Base-by-base conservation (phyloP, 805 yeast species). In the Sugiyamaella lignohabitans region DNA sequence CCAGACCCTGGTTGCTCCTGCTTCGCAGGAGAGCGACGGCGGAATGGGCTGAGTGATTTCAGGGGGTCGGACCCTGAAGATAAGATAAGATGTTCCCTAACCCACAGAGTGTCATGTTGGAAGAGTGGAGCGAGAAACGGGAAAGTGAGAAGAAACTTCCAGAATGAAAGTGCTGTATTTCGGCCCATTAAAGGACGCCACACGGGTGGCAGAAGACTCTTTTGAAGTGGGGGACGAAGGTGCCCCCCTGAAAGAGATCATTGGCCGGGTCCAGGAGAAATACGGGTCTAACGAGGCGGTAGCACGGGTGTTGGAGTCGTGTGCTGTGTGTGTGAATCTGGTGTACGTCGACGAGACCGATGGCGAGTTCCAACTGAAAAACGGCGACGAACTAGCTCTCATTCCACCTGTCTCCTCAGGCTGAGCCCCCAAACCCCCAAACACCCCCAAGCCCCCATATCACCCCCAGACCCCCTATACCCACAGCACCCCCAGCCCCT, bases 371-470 rank as follows among this genome's bases (percentile, higher is more conserved):
- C n/a, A n/a, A n/a, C n/a, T n/a, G n/a, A n/a, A n/a, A n/a, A 17
- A 20, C 10, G 8, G 42, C 2, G 42, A 37, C 24, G 47, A 44
- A 38, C 23, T 44, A 14, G 47, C 47, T 14, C 22, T 44, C 19
- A 44, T 44, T 24, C 47, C 47, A 3, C 47, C 47, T 8, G 47
- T 44, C 6, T 44, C 47, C 17, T 44, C 47, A 3, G 47, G 47
- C 11, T 44, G 23, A 38, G n/a, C n/a, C n/a, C n/a, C n/a, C n/a
- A n/a, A n/a, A n/a, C n/a, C n/a, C n/a, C 8, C 14, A 22, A n/a
- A n/a, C n/a, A n/a, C n/a, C n/a, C n/a, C n/a, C n/a, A n/a, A n/a
- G n/a, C n/a, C n/a, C n/a, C n/a, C n/a, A n/a, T n/a, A n/a, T n/a
- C n/a, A n/a, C n/a, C n/a, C n/a, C n/a, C n/a, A n/a, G n/a, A n/a